phyloP scores from a whole-genome alignment of 352 stramenopile genomes.

The Aphanomyces invadans region DNA sequence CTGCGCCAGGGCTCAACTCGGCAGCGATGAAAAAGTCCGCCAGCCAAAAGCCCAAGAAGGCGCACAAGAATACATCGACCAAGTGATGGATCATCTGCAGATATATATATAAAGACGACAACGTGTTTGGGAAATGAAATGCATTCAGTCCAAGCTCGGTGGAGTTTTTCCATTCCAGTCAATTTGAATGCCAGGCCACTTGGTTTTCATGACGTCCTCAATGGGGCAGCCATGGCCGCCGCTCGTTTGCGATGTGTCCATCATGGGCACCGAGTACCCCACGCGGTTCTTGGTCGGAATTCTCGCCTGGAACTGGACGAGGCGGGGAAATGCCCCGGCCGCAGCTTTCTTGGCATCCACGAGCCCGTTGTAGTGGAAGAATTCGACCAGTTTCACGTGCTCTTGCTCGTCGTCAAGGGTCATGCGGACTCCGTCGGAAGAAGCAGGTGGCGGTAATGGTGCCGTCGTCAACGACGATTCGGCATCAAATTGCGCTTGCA shows the following conservation, averaged over 20 bases:
- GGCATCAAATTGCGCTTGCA: slow-evolving; percentile 69
- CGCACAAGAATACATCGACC: slow-evolving; percentile 25
- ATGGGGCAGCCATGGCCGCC: slow-evolving; percentile 46
- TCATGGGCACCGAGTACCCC: slow-evolving; percentile 55
- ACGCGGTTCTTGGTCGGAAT: slow-evolving; percentile 45
- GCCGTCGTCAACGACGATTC: slow-evolving; percentile 28
- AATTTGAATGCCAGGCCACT: slow-evolving; percentile 49
- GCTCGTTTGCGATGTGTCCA: slow-evolving; percentile 30
- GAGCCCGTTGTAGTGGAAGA: slow-evolving; percentile 47
- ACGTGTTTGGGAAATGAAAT: background rate
- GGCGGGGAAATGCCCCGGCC: slow-evolving; percentile 28
- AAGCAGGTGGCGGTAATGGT: background rate
- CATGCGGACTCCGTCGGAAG: background rate
- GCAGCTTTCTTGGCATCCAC: slow-evolving; percentile 18
- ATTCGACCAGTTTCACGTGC: slow-evolving; percentile 24
- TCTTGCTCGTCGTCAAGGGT: slow-evolving; percentile 11
- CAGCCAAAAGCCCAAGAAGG: slow-evolving; percentile 26
- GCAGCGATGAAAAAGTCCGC: slow-evolving; percentile 24
- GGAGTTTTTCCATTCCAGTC: slow-evolving; percentile 38
- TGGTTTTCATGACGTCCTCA: slow-evolving; percentile 75
- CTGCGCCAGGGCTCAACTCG: slow-evolving; percentile 46
- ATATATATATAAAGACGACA: background rate
- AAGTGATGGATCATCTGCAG: background rate
- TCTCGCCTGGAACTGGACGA: slow-evolving; percentile 39
- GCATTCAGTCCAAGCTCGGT: slow-evolving; percentile 42